These are phyloP conservation scores for Macrotyloma uniflorum DNA, from an alignment of 306 rosid genomes.

Conservation along the genomic window DNA sequence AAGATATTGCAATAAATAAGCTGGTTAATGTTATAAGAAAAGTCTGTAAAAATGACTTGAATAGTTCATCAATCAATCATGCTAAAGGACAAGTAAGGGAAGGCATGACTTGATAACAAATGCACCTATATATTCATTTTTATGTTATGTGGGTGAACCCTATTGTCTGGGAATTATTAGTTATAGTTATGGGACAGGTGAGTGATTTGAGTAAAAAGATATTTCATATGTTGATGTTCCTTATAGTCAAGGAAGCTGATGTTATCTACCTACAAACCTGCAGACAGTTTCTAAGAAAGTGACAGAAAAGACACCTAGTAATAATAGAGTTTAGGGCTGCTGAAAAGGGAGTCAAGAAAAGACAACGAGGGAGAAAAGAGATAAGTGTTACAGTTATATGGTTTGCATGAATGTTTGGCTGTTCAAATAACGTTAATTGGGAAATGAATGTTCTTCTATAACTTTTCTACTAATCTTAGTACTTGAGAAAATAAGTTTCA, in stretches of 20 bases:
- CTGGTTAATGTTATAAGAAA: conserved; percentile 1
- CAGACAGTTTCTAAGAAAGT: conserved; percentile 33
- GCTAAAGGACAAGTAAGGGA: conserved; percentile 14
- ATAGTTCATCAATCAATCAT: conserved; percentile 32
- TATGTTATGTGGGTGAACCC: conserved; percentile 37
- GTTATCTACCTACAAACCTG: conserved; percentile 33
- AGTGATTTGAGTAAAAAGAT: conserved; percentile 44
- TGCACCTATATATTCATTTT: conserved; percentile 2
- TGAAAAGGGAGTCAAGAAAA: conserved; percentile 29
- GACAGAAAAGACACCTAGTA: conserved; percentile 32
- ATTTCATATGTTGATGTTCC: conserved; percentile 37
- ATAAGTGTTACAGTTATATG: conserved; percentile 33
- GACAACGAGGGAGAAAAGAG: conserved; percentile 22
- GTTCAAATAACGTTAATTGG: conserved; percentile 24
- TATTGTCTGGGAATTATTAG: conserved; percentile 40
- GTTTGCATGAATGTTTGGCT: conserved; percentile 35
- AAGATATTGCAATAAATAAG: conserved; percentile 27
- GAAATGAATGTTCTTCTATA: conserved; percentile 1
- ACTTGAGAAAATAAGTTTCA: background rate
- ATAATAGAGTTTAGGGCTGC: conserved; percentile 40
- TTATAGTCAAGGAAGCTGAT: conserved; percentile 45
- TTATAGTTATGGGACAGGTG: conserved; percentile 11
- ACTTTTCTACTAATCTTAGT: background rate
- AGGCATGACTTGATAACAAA: conserved; percentile 29
- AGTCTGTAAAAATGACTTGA: conserved; percentile 38